phyloP scores from a whole-genome alignment of 441 rosid genomes.

The Euphorbia schlechtendalii region DNA sequence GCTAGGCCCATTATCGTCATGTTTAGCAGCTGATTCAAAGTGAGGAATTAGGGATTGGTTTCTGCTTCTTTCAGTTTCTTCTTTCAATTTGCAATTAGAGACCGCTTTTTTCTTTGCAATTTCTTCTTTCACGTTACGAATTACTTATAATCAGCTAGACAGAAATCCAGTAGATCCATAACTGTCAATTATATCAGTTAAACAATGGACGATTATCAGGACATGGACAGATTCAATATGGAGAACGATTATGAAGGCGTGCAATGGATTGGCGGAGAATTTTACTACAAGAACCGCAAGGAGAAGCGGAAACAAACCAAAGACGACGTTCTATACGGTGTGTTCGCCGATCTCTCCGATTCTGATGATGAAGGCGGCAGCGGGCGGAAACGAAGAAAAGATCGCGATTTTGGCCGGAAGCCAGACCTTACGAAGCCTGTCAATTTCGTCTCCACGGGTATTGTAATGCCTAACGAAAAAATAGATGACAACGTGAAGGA shows the following conservation, averaged over 20 bases:
- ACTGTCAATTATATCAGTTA: not conserved
- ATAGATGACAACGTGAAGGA: slow-evolving; percentile 45
- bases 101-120: not conserved
- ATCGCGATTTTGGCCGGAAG: slow-evolving; percentile 15
- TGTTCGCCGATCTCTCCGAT: slow-evolving; percentile 50
- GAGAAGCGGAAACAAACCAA: slow-evolving; percentile 66
- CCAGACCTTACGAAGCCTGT: slow-evolving; percentile 32
- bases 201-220: slow-evolving; percentile 67
- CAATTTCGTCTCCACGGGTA: slow-evolving; percentile 61
- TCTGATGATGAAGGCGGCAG: slow-evolving; percentile 38
- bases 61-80: not conserved
- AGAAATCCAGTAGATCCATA: not conserved
- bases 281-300: slow-evolving; percentile 46
- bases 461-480: slow-evolving; percentile 60
- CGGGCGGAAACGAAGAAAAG: slow-evolving; percentile 41
- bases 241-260: slow-evolving; percentile 84
- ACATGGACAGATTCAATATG: slow-evolving; percentile 77
- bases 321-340: slow-evolving; percentile 60
- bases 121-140: not conserved
- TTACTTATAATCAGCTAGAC: not conserved
- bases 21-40: not conserved
- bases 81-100: not conserved
- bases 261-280: slow-evolving; percentile 60
- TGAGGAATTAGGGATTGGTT: not conserved
- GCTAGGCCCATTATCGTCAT: not conserved